These are phyloP conservation scores for Trichoderma reesei DNA, from an alignment of 495 filamentous ascomycete species.

Conservation along the genomic window DNA sequence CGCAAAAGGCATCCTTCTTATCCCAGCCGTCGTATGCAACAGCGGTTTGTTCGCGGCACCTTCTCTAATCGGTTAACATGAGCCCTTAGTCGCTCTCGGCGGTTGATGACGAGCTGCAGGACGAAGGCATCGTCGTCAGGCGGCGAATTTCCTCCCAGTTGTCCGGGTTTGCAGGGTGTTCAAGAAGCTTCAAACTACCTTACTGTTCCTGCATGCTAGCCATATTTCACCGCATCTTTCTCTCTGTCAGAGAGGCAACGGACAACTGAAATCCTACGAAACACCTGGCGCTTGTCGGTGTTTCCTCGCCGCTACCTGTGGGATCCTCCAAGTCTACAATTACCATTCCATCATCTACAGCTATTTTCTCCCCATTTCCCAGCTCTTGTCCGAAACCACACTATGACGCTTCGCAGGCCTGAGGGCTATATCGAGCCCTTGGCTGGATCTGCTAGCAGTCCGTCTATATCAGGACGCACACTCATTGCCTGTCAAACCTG, in stretches of 20 bases:
- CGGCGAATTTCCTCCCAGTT: neutral
- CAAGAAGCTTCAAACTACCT: too few relatives aligned
- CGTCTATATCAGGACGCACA: conserved; percentile 28
- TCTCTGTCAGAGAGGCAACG: too few relatives aligned
- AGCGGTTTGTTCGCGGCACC: neutral
- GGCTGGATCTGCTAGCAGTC: conserved; percentile 22
- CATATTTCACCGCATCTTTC: too few relatives aligned
- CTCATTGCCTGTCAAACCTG: conserved; percentile 51
- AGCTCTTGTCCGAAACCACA: conserved; percentile 50
- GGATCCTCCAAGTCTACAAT: too few relatives aligned
- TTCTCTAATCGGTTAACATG: neutral
- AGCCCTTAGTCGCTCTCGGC: neutral
- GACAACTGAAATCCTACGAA: too few relatives aligned
- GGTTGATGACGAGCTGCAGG: neutral
- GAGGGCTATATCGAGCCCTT: conserved; percentile 31
- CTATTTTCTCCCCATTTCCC: too few relatives aligned
- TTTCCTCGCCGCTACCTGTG: too few relatives aligned
- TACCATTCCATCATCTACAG: too few relatives aligned
- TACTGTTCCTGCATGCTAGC: too few relatives aligned
- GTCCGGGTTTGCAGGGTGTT: too few relatives aligned
- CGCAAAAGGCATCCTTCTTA: neutral
- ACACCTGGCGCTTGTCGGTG: too few relatives aligned
- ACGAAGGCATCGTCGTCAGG: neutral
- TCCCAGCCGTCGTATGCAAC: neutral
- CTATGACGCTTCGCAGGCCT: conserved; percentile 40